Evolutionary conservation across 2,329 filamentous ascomycete species (phyloP).

Genomic region (Microdochium bolleyi): DNA sequence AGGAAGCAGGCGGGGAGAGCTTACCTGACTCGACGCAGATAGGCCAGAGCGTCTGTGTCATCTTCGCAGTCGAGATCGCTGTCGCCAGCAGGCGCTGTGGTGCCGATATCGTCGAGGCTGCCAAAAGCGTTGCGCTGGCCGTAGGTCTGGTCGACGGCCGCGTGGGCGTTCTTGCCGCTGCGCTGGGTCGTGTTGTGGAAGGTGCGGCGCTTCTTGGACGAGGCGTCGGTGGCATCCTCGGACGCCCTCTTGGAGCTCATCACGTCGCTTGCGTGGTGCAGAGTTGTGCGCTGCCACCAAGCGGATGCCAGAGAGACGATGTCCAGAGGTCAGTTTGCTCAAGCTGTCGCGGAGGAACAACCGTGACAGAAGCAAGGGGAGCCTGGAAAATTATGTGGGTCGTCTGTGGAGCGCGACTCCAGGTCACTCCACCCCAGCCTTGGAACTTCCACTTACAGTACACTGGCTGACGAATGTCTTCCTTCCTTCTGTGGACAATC

Average conservation of each 20-base stretch:
- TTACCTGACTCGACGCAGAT: conserved; percentile 53
- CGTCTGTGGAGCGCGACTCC: too few relatives aligned
- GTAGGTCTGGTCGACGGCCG: conserved; percentile 38
- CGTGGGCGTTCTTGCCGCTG: conserved; percentile 3
- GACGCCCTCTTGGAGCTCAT: conserved; percentile 17
- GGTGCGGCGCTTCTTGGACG: conserved; percentile 11
- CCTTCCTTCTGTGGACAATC: too few relatives aligned
- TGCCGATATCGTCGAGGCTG: conserved; percentile 32
- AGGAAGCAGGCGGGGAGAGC: conserved; percentile 12
- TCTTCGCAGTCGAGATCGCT: conserved; percentile 48
- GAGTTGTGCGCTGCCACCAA: not conserved
- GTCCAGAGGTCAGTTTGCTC: too few relatives aligned
- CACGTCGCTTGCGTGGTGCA: not conserved
- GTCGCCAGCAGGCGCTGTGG: conserved; percentile 21
- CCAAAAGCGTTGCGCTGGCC: conserved; percentile 54
- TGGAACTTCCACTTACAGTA: too few relatives aligned
- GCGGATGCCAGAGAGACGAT: not conserved
- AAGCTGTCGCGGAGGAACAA: too few relatives aligned
- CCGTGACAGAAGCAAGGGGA: too few relatives aligned
- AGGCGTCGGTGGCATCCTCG: conserved; percentile 8
- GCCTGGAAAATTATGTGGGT: too few relatives aligned
- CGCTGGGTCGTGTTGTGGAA: conserved; percentile 2
- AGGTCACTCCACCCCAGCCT: too few relatives aligned
- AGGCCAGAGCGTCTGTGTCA: conserved; percentile 47
- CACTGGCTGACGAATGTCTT: too few relatives aligned